Evolutionary conservation across 495 filamentous ascomycete genomes (phyloP), one percentile per base, ranked within the genome.

Genomic region (Penicillium longicatenatum): DNA sequence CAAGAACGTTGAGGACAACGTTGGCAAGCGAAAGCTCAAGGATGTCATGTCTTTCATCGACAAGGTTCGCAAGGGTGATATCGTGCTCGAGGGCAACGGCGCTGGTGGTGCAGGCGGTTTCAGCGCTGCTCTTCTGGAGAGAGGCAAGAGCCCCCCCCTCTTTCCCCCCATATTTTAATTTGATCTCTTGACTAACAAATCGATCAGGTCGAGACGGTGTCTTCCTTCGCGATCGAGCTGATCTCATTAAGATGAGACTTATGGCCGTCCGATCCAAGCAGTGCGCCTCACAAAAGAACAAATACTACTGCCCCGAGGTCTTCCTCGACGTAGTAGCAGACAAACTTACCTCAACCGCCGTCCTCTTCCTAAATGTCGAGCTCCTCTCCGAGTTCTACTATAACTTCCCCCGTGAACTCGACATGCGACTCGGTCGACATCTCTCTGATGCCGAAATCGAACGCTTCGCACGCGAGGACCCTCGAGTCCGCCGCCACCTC

Each of bases 311-410:
- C 70, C 94, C 94, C 0, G 94, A 99, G 72, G 82, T 98, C 55
- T 98, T 99, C 80, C 85, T 99, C 26, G 94, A 99, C 68, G 90
- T 95, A 10, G 94, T 97, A 11, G 92, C 94, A 29, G 90, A 95
- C 65, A 97, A 98, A 74, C 86, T 99, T 54, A 92, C 92, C 16
- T 86, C 90, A 4, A 98, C 93, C 0, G 93, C 94, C 11, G 95
- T 98, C 10, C 84, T 99, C 0, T 99, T 99, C 81, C 84, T 99
- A 10, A 97, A 99, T 63, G 95, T 97, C 35, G 94, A 99, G 76
- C 82, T 99, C 24, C 82, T 99, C 41, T 91, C 90, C 5, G 96
- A 98, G 68, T 99, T 98, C 65, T 97, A 97, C 76, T 93, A 95
- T 69, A 88, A 93, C 67, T 99, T 99, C 77, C 94, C 94, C 0